Base-by-base conservation (phyloP, 805 yeast genomes). In the Lipomyces kockii region DNA sequence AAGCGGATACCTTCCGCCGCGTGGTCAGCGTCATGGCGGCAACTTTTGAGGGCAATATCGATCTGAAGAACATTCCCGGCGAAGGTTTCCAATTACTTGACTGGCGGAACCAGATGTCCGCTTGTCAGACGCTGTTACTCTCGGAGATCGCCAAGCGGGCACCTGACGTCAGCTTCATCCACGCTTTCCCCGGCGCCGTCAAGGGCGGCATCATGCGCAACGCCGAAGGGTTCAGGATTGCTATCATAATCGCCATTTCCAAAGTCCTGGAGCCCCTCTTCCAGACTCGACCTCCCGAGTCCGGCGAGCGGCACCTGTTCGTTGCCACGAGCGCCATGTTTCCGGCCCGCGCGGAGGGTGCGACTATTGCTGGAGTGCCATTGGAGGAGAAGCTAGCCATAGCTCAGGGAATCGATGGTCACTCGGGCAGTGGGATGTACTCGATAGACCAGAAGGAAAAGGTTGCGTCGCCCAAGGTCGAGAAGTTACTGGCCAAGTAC, bases 251-350 rank as follows among this genome's bases (percentile, higher is more conserved):
- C 12, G 11, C 60, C 27, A 25, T 32, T 9, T 35, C 34, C 20
- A 35, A 14, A 3, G n/a, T 35, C n/a, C 29, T 56, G 14, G 60
- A 22, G 27, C 60, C 60, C 14, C 34, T 56, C 49, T 11, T 56
- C 60, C 34, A 34, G 12, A 56, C 34, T 11, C 49, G 61, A 12
- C 27, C 29, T 32, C 17, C 27, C 27, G 60, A 56, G 49, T 29
- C 17, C 9, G 60, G 60, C 12, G 60, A 56, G n/a, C 60, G 60
- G 14, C 60, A 56, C 37, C n/a, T 56, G 60, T 56, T 56, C 61
- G 11, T 56, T 12, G 60, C 60, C 27, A 56, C 60, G n/a, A 56
- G 60, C 43, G 37, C 60, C 37, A 56, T 7, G 34, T 56, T 8
- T 35, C n/a, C 49, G 49, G 14, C 60, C 14, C 12, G 60, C 61